Evolutionary conservation across 2,329 filamentous ascomycete genomes (phyloP).

Genomic region (Claviceps cyperi): DNA sequence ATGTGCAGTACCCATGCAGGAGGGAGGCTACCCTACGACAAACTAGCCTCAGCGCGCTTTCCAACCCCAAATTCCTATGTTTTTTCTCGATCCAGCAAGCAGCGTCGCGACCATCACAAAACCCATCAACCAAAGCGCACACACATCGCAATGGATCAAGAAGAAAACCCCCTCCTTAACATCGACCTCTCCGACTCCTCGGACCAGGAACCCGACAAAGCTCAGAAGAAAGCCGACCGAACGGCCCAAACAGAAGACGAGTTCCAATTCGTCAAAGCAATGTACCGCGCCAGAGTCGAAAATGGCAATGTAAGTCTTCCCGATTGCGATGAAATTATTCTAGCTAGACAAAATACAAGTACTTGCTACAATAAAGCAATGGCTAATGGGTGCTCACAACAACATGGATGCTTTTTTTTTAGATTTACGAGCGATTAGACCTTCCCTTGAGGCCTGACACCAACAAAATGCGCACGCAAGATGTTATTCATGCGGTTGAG

Average conservation of each 20-base stretch:
- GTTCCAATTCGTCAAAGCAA: constrained; percentile 30
- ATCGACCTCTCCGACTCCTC: constrained; percentile 18
- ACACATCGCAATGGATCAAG: constrained; percentile 13
- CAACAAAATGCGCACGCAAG: constrained; percentile 33
- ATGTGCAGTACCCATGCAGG: too few species aligned
- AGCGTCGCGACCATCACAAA: too few species aligned
- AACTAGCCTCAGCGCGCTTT: too few species aligned
- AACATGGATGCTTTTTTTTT: neutral
- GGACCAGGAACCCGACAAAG: constrained; percentile 13
- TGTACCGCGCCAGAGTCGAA: constrained; percentile 35
- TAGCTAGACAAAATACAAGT: neutral
- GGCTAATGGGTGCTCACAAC: neutral
- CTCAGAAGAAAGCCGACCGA: constrained; percentile 12
- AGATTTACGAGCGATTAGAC: constrained; percentile 30
- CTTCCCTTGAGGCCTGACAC: constrained; percentile 24
- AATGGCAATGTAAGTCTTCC: constrained; percentile 36
- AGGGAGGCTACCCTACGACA: too few species aligned
- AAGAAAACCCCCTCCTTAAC: constrained; percentile 16
- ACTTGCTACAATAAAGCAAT: neutral
- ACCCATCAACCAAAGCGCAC: neutral
- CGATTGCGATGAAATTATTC: too few species aligned
- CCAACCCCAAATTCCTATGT: too few species aligned
- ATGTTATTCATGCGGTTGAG: constrained; percentile 40
- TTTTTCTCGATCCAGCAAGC: too few species aligned
- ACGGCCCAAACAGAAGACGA: constrained; percentile 34